These are phyloP conservation scores for Scytalidium sp. DNA, from an alignment of 2,329 filamentous ascomycete species.

Conservation along the genomic window DNA sequence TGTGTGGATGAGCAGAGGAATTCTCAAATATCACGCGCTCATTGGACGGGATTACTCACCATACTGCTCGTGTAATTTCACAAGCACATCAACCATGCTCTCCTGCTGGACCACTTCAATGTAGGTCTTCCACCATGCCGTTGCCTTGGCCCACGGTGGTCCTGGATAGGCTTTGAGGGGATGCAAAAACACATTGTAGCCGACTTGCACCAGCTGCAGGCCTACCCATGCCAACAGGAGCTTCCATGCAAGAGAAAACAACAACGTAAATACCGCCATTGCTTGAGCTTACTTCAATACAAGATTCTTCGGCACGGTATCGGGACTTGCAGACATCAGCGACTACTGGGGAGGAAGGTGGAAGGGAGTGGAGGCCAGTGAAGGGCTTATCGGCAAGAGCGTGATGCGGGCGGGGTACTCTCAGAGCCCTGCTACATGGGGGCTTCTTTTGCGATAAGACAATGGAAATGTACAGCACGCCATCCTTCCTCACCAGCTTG, in stretches of 20 bases:
- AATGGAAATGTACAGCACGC: too few species aligned
- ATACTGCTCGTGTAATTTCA: constrained; percentile 20
- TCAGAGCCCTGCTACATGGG: too few species aligned
- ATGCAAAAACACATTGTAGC: neutral
- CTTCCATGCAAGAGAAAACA: neutral
- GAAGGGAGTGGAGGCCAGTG: too few species aligned
- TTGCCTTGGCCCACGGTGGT: neutral
- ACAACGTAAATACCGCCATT: neutral
- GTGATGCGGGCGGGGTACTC: too few species aligned
- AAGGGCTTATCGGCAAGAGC: too few species aligned
- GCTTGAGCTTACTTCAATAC: too few species aligned
- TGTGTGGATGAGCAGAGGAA: neutral
- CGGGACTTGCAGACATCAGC: too few species aligned
- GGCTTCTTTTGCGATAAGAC: too few species aligned
- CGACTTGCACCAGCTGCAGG: neutral
- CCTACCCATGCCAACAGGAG: neutral
- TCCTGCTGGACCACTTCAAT: constrained; percentile 9
- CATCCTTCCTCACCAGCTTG: too few species aligned
- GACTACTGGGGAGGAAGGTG: neutral
- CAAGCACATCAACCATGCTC: constrained; percentile 14
- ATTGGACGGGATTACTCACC: too few species aligned
- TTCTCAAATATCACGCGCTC: too few species aligned
- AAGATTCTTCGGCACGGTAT: too few species aligned
- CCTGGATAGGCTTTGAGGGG: neutral
- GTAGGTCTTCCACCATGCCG: neutral